These are phyloP conservation scores for Citrus inodora DNA, from an alignment of 345 rosid genomes.

Conservation along the genomic window DNA sequence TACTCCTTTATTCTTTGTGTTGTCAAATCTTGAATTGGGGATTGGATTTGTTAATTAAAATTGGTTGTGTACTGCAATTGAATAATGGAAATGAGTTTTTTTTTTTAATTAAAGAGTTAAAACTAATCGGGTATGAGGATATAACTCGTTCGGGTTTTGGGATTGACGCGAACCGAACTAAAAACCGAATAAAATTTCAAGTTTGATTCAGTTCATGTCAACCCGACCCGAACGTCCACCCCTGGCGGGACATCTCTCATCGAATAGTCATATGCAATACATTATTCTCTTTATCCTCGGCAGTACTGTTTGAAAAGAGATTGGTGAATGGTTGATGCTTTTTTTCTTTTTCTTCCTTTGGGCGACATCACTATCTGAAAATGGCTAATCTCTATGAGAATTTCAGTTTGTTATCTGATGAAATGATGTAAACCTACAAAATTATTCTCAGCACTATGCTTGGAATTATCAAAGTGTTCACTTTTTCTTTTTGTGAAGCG, in stretches of 20 bases:
- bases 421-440: constrained; percentile 2
- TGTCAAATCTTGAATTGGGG: too few species aligned
- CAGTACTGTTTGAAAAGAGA: background rate
- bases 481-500: constrained; percentile 10
- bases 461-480: background rate
- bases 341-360: background rate
- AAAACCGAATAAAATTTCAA: too few species aligned
- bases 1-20: too few species aligned
- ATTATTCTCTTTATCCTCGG: background rate
- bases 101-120: too few species aligned
- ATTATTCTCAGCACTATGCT: constrained; percentile 19
- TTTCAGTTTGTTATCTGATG: constrained; percentile 3
- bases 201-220: too few species aligned
- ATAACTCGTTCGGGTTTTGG: too few species aligned
- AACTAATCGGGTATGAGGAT: too few species aligned
- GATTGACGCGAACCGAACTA: fast-evolving
- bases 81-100: too few species aligned
- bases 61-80: too few species aligned
- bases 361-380: constrained; percentile 15
- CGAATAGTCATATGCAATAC: background rate
- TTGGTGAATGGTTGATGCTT: background rate
- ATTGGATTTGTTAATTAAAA: too few species aligned
- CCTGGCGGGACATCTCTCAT: background rate
- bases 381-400: background rate
- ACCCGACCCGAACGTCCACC: too few species aligned